Evolutionary conservation across 495 filamentous ascomycete species (phyloP).

Genomic region (Beverwykella pulmonaria): DNA sequence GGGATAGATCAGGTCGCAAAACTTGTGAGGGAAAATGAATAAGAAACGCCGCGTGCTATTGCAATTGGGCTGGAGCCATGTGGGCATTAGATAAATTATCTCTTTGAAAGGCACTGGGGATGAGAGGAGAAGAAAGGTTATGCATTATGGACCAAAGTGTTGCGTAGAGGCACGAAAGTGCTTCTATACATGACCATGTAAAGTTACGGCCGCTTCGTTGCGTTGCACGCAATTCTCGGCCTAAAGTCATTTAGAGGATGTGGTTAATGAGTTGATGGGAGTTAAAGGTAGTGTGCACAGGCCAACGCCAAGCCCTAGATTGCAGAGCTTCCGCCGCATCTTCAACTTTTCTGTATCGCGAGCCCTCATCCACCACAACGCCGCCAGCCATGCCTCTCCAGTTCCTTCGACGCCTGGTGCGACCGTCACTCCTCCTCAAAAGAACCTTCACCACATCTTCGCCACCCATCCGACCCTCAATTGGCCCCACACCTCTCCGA

Average conservation of each 20-base stretch:
- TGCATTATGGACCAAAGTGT: not conserved
- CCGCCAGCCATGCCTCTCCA: conserved; percentile 30
- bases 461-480: conserved; percentile 6
- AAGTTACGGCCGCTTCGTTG: not conserved
- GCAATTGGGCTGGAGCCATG: not conserved
- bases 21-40: conserved; percentile 9
- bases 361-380: not conserved
- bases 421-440: conserved; percentile 22
- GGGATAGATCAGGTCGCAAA: conserved; percentile 18
- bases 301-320: conserved; percentile 13
- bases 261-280: not conserved
- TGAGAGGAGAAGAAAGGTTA: not conserved
- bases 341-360: conserved; percentile 10
- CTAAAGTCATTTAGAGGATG: not conserved
- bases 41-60: not conserved
- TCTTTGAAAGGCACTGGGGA: not conserved
- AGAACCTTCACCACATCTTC: not conserved
- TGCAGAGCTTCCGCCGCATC: not conserved
- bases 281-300: conserved; percentile 24
- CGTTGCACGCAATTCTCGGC: not conserved
- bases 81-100: not conserved
- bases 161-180: conserved; percentile 12
- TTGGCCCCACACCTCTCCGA: conserved; percentile 5
- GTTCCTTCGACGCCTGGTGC: conserved; percentile 32
- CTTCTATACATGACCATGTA: not conserved